Base-by-base conservation (phyloP, 1,284 basidiomycete species). In the Apiotrichum sp. region DNA sequence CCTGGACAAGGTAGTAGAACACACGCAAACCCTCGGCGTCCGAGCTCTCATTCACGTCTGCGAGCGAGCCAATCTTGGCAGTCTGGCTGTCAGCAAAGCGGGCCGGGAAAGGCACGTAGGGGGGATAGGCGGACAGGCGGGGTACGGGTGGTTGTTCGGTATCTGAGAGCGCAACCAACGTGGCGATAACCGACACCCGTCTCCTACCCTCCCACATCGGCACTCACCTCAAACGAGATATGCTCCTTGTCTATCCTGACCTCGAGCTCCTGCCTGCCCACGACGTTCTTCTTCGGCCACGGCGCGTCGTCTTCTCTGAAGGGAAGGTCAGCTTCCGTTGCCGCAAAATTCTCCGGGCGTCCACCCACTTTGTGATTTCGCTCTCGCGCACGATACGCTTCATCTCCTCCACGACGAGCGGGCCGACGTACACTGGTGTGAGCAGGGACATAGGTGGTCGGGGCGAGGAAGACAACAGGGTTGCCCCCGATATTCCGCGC, bases 251-350 rank as follows among this genome's bases (percentile, higher is more conserved):
- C 93, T 57, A 97, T 76, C 57, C 91, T 83, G 55, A 98, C 89
- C 76, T 98, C 95, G 47, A 98, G 83, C 76, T 98, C 96, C 75
- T 98, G 95, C 76, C 93, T 90, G 44, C 95, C 96, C 22, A 96
- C 91, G 46, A 96, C 89, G 75, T 97, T 96, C 81, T 95, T 97
- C 80, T 96, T 95, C 4, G 95, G 95, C 96, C 95, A 98, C 68
- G 91, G 88, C 0, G 86, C 83, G 77, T 98, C 95, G 74, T 98
- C 95, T 83, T 99, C 96, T 80, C 92, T 96, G 76, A 6, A 13
- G 8, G 34, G 6, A n/a, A 7, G 10, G 59, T 56, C 48, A 56
- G 54, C 44, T 22, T 38, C 36, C 36, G 36, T 38, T 13, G 13
- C 8, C 13, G 36, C 7, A 7, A 38, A 38, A 38, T 13, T 38